Evolutionary conservation across 352 stramenopile species (phyloP).

Genomic region (Phytopythium litorale): DNA sequence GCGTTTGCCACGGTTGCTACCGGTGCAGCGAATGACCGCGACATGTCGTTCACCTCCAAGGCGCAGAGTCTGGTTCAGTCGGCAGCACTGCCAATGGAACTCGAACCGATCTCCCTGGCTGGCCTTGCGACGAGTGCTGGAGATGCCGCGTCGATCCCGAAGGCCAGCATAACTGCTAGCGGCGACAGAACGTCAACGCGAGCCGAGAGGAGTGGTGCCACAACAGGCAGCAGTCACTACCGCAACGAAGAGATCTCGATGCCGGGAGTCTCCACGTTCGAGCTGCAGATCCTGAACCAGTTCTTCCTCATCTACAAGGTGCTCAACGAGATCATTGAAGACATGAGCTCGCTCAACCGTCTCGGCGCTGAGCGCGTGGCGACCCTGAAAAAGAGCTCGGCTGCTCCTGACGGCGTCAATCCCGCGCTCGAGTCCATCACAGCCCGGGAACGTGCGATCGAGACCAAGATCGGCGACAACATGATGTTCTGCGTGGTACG

Average conservation of each 20-base stretch:
- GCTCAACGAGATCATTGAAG: constrained; percentile 37
- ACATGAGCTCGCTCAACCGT: constrained; percentile 38
- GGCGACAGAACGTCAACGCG: neutral
- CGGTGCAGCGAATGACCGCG: neutral
- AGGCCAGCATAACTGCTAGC: neutral
- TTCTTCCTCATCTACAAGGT: constrained; percentile 45
- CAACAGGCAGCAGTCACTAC: neutral
- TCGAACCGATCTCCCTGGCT: neutral
- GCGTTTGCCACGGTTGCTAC: too few species aligned
- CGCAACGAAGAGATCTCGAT: neutral
- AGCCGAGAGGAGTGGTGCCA: neutral
- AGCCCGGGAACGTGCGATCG: constrained; percentile 12
- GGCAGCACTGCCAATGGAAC: neutral
- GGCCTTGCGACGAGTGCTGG: neutral
- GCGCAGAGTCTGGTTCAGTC: constrained; percentile 2
- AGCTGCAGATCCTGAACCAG: constrained; percentile 38
- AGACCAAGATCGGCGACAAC: constrained; percentile 33
- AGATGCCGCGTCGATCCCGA: neutral
- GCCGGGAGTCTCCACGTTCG: constrained; percentile 1
- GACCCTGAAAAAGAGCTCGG: constrained; percentile 7
- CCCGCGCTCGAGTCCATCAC: constrained; percentile 4
- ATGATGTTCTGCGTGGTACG: constrained; percentile 37
- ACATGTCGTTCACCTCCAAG: neutral
- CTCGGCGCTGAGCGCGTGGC: constrained; percentile 24
- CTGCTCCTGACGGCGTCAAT: neutral